These are phyloP conservation scores for Corchorus capsularis DNA, from an alignment of 345 rosid genomes.

Conservation along the genomic window DNA sequence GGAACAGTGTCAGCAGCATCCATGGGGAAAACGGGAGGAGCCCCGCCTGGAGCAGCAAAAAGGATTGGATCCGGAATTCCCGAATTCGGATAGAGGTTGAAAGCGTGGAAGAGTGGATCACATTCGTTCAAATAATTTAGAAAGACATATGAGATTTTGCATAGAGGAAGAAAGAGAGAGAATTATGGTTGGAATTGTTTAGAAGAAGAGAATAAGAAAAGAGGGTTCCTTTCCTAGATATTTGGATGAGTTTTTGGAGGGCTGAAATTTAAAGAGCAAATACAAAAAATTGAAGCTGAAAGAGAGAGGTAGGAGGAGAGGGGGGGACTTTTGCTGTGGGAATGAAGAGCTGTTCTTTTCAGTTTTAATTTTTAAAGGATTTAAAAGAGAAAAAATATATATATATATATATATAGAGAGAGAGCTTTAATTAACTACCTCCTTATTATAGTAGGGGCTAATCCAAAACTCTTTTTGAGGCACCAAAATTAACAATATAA, in stretches of 20 bases:
- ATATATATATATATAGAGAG: too few relatives aligned
- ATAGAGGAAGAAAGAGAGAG: neutral
- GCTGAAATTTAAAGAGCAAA: neutral
- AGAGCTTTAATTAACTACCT: too few relatives aligned
- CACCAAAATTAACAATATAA: too few relatives aligned
- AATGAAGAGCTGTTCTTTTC: too few relatives aligned
- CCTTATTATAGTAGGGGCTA: too few relatives aligned
- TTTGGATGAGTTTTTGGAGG: neutral
- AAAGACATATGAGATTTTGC: too few relatives aligned
- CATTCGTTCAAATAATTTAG: conserved; percentile 28
- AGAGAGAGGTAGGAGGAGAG: neutral
- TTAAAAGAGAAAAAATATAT: too few relatives aligned
- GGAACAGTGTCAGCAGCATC: conserved; percentile 41
- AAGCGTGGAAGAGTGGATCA: conserved; percentile 32
- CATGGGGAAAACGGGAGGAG: conserved; percentile 24
- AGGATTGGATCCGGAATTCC: conserved; percentile 20
- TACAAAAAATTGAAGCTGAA: neutral
- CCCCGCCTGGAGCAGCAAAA: neutral
- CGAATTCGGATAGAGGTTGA: conserved; percentile 28
- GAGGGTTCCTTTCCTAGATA: too few relatives aligned
- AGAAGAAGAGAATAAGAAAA: too few relatives aligned
- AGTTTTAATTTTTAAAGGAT: too few relatives aligned
- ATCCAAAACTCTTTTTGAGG: too few relatives aligned
- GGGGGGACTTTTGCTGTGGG: too few relatives aligned
- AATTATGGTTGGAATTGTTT: neutral